Evolutionary conservation across 2,329 filamentous ascomycete species (phyloP).

Genomic region (Stachybotrys chartarum): DNA sequence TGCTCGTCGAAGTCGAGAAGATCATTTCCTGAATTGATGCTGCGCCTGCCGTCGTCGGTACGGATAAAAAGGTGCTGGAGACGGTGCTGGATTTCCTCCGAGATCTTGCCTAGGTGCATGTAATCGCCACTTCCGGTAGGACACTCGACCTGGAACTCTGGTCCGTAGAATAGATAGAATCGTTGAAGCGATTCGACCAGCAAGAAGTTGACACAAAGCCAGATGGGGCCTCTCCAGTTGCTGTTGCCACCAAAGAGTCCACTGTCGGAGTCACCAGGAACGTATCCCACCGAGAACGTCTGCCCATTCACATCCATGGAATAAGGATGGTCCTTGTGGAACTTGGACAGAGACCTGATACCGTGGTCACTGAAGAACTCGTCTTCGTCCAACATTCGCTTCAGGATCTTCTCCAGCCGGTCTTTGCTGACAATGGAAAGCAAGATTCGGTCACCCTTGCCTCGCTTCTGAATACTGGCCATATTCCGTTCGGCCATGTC

Average conservation of each 20-base stretch:
- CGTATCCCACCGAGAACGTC: constrained; percentile 78
- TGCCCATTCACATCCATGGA: constrained; percentile 96
- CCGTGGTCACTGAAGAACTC: constrained; percentile 90
- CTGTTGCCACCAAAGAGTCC: constrained; percentile 95
- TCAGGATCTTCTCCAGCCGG: constrained; percentile 79
- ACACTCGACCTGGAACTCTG: constrained; percentile 82
- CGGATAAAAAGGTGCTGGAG: constrained; percentile 86
- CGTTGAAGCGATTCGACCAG: constrained; percentile 90
- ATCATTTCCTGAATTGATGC: constrained; percentile 80
- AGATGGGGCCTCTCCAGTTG: constrained; percentile 95
- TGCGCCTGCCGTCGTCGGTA: constrained; percentile 77
- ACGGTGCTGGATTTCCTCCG: constrained; percentile 90
- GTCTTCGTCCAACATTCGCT: constrained; percentile 87
- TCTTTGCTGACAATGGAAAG: constrained; percentile 90
- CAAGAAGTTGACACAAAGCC: constrained; percentile 93
- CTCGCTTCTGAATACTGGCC: constrained; percentile 83
- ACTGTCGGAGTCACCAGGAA: constrained; percentile 93
- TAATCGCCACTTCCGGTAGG: constrained; percentile 88
- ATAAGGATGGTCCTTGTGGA: constrained; percentile 82
- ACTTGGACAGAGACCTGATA: constrained; percentile 86
- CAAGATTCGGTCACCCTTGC: constrained; percentile 82
- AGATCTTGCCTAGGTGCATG: constrained; percentile 93
- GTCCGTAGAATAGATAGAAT: constrained; percentile 95
- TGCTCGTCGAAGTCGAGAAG: constrained; percentile 83
- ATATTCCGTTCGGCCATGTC: constrained; percentile 92